Conservation (phyloP, 495 filamentous ascomycete genomes). For the Neurospora sp. region DNA sequence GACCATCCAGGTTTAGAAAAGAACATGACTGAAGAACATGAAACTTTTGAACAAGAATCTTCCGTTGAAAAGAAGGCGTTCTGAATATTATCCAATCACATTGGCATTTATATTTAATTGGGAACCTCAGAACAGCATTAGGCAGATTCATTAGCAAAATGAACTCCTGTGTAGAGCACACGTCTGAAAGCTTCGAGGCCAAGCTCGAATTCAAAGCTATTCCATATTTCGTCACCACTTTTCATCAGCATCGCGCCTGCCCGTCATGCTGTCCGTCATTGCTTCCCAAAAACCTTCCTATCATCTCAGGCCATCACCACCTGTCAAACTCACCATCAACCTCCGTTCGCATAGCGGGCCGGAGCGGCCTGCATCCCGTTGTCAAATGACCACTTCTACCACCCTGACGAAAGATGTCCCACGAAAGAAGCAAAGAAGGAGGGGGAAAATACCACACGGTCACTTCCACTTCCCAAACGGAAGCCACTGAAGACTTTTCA, state of each 20-base stretch:
- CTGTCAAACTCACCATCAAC: background rate
- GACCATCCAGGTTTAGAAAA: background rate
- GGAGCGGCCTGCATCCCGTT: background rate
- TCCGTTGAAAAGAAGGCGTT: background rate
- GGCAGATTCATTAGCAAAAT: background rate
- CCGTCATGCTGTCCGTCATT: background rate
- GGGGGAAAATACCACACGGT: background rate
- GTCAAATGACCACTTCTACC: background rate
- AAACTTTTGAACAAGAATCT: background rate
- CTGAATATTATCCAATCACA: too few relatives aligned
- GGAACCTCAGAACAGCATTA: background rate
- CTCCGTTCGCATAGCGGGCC: background rate
- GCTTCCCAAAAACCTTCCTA: background rate
- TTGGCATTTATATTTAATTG: background rate
- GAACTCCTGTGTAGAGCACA: background rate
- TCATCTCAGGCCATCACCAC: background rate
- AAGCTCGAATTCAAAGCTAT: background rate
- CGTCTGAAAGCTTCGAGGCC: background rate
- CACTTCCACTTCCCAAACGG: background rate
- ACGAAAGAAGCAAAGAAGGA: background rate
- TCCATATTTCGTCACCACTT: background rate
- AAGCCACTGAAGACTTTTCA: background rate
- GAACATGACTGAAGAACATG: background rate
- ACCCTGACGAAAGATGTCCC: background rate
- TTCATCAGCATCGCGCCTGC: background rate